Conservation (phyloP, 805 yeast genomes). For the Nakazawaea pomicola region DNA sequence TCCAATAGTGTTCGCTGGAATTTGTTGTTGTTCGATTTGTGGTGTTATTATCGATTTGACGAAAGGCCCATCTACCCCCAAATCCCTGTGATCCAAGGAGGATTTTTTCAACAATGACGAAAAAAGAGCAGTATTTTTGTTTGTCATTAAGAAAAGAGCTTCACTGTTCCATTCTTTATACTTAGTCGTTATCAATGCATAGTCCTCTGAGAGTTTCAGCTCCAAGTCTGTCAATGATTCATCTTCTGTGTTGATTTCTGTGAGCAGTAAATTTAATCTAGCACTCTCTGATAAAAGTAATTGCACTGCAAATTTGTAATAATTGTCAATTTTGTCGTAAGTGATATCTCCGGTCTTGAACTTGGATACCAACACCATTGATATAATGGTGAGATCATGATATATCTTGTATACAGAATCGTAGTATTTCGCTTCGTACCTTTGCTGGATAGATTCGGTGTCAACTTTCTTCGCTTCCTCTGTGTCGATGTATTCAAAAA, state of each 20-base stretch:
- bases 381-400: constrained; percentile 62
- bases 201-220: constrained; percentile 48
- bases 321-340: constrained; percentile 54
- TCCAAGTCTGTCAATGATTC: constrained; percentile 24
- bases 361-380: constrained; percentile 41
- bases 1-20: constrained; percentile 37
- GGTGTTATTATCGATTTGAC: constrained; percentile 68
- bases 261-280: constrained; percentile 31
- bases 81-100: constrained; percentile 67
- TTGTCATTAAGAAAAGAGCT: constrained; percentile 53
- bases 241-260: constrained; percentile 7
- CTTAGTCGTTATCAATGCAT: constrained; percentile 49
- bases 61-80: constrained; percentile 63
- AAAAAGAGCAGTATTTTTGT: constrained; percentile 71
- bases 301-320: constrained; percentile 59
- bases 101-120: constrained; percentile 70
- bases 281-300: constrained; percentile 57
- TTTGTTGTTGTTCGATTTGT: constrained; percentile 22
- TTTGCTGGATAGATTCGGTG: constrained; percentile 37
- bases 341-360: constrained; percentile 42
- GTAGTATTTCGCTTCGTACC: constrained; percentile 36
- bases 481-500: constrained; percentile 29
- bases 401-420: constrained; percentile 48
- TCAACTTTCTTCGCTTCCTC: constrained; percentile 19
- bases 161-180: constrained; percentile 57